A percentile compares a stretch with the other conserved stretches of the same genome.
Conservation (phyloP, 2,329 filamentous ascomycete species). For the Aurifilum marmelostoma region DNA sequence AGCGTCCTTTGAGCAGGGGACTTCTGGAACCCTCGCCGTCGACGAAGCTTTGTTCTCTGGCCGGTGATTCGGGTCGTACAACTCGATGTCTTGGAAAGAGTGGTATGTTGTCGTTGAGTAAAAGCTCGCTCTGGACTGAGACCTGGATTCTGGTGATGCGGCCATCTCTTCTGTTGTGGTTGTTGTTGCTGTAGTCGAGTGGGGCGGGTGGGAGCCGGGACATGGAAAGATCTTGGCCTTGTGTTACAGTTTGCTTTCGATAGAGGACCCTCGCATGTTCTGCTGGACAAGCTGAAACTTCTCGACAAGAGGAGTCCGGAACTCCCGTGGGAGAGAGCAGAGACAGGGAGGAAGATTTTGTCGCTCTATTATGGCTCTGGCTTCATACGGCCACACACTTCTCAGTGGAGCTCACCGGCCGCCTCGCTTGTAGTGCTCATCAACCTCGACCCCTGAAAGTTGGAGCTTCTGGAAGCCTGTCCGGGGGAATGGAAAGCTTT, state of each 20-base stretch:
- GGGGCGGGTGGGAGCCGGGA: conserved; percentile 7
- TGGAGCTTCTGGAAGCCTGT: conserved; percentile 11
- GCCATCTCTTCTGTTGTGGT: conserved; percentile 21
- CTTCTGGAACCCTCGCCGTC: conserved; percentile 28
- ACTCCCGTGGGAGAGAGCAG: not conserved
- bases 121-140: conserved; percentile 46
- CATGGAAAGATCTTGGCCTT: not conserved
- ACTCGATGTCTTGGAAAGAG: conserved; percentile 56
- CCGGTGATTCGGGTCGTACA: conserved; percentile 45
- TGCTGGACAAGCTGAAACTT: not conserved
- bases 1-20: conserved; percentile 14
- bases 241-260: not conserved
- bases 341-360: conserved; percentile 14
- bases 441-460: conserved; percentile 25
- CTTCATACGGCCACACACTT: conserved; percentile 21
- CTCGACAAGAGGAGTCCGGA: not conserved
- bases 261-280: too few relatives aligned
- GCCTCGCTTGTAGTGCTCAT: conserved; percentile 10
- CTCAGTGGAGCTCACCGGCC: conserved; percentile 22
- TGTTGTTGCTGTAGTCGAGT: not conserved
- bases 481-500: conserved; percentile 8
- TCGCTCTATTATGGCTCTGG: conserved; percentile 21
- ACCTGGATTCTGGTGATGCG: conserved; percentile 27
- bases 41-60: conserved; percentile 34
- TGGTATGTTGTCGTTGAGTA: conserved; percentile 57